Evolutionary conservation across 345 rosid genomes (phyloP), one percentile per base, ranked within the genome.

Genomic region (Bruguiera parviflora): DNA sequence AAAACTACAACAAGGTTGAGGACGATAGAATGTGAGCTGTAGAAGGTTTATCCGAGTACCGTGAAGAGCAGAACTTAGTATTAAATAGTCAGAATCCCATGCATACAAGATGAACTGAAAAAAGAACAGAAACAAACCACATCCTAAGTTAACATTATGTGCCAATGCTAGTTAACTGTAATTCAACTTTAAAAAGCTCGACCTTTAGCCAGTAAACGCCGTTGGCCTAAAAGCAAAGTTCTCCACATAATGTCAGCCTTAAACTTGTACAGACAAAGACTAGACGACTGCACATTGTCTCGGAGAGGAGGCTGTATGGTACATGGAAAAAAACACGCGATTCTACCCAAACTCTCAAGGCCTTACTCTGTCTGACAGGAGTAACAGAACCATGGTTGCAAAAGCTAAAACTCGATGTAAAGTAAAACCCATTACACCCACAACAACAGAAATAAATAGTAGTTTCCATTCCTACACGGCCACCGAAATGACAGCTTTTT

Each of bases 311-410:
- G 58, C 46, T 64, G 11, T 13, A 56, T 10, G 25, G 52, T 56
- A 56, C 28, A 64, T 25, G 68, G 35, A 29, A 20, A 53, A 22
- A 13, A 27, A 22, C 33, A 68, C 29, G 60, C 27, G 63, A 64
- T 70, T 28, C 58, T 25, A 33, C 58, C 68, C 33, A 69, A 74
- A 43, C 49, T 43, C 49, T 43, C 49, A 43, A 43, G 25, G 32
- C 60, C 59, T 52, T 71, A 66, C 82, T 65, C 80, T 71, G 79
- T 47, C 75, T 53, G 66, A 37, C 61, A 43, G 49, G 63, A 73
- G 63, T 66, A 76, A 69, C 68, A 76, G 72, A 64, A 78, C 69
- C 57, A 61, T 60, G 65, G 68, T 70, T 21, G 64, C 69, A 61
- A 33, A 35, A 61, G 16, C 68, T 37, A 59, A 73, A 61, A 35